Conservation (phyloP, 495 filamentous ascomycete species). For the Hypoxylon rickii region DNA sequence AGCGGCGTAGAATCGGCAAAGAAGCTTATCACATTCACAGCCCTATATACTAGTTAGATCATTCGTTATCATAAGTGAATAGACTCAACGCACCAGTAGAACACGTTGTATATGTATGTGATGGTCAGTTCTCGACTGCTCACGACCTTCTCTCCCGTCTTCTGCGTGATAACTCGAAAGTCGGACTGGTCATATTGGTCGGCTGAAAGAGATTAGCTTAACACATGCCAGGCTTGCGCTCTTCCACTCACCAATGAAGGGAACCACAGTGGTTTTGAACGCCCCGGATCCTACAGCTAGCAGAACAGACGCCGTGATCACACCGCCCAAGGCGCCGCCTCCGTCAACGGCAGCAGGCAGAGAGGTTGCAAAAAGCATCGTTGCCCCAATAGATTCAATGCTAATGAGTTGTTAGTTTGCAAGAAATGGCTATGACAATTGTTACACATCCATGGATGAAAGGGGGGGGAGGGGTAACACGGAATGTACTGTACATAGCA, state of each 20-base stretch:
- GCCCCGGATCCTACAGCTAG: slow-evolving; percentile 15
- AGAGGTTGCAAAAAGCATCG: slow-evolving; percentile 19
- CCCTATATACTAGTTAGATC: slow-evolving; percentile 2
- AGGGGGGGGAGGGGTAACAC: background rate
- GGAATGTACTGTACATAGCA: slow-evolving; percentile 13
- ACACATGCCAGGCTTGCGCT: background rate
- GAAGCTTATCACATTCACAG: slow-evolving; percentile 8
- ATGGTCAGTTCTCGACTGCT: slow-evolving; percentile 10
- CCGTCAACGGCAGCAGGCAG: slow-evolving; percentile 9
- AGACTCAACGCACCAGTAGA: slow-evolving; percentile 15
- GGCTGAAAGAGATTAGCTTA: background rate
- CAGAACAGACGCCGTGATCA: slow-evolving; percentile 9
- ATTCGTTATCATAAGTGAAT: background rate
- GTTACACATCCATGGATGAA: too few relatives aligned
- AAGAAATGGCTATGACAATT: background rate
- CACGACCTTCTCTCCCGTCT: slow-evolving; percentile 17
- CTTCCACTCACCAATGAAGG: slow-evolving; percentile 18
- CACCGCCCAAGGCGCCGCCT: slow-evolving; percentile 12
- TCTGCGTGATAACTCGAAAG: slow-evolving; percentile 3
- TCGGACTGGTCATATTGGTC: slow-evolving; percentile 16
- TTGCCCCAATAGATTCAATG: slow-evolving; percentile 18
- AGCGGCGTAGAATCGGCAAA: slow-evolving; percentile 21
- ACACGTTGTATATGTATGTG: slow-evolving; percentile 19
- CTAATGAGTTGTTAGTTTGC: slow-evolving; percentile 1
- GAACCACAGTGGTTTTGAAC: slow-evolving; percentile 13